Base-by-base conservation (phyloP, 2,329 filamentous ascomycete genomes). In the Septoria linicola region DNA sequence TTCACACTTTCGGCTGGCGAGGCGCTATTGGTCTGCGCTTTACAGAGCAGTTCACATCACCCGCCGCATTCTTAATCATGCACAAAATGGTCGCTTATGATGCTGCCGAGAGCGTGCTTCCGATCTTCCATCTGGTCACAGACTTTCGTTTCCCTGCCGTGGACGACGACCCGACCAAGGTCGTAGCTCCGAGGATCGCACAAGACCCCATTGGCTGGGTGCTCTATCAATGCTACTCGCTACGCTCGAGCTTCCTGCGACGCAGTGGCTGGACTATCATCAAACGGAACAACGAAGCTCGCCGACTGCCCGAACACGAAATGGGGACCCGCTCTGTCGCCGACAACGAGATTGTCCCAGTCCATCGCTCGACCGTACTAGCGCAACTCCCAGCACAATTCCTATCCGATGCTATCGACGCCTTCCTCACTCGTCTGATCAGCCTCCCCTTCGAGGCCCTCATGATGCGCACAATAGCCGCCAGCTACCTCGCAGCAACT, bases 381-480 rank as follows among this genome's bases (percentile, higher is more conserved):
- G 59, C 64, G 8, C 58, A 59, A 7, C 44, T 63, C 3, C 53
- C 61, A n/a, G 51, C 60, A 1, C 49, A 56, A 4, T 58, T 52
- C 19, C 48, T 66, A 6, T 59, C 56, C 1, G 37, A 53, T 27
- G 42, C 51, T 5, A 51, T 63, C 8, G 63, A 66, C 17, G 36
- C 37, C 20, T 40, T 65, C 20, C 37, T 66, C 23, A 34, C 52
- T 8, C 49, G 54, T 3, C 37, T 63, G 2, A n/a, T 65, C 7
- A 51, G 54, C 19, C 42, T 66, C 4, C 62, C 62, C 1, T 51
- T 66, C 46, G 61, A 66, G 21, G 54, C 25, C 13, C 17, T 63
- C 8, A 55, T 64, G 34, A 45, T 64, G 31, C 57, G 62, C 6
- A 54, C 55, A 1, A 51, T 62, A 4, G 59, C 60, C 2, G 16